Base-by-base conservation (phyloP, 225 moss, liverwort and hornwort species). In the Polytrichum formosum region DNA sequence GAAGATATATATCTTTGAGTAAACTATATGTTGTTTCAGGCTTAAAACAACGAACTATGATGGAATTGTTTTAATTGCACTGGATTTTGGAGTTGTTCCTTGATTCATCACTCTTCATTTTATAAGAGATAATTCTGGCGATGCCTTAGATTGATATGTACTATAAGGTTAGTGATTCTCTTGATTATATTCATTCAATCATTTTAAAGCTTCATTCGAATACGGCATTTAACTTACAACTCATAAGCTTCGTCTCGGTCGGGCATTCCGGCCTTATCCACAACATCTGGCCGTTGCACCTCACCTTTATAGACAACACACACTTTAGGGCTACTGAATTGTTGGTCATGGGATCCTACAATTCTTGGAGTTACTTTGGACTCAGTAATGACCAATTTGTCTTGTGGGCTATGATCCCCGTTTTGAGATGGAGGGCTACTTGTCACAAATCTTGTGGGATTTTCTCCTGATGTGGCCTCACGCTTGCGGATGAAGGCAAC, bases 401-500 rank as follows among this genome's bases (percentile, higher is more conserved):
- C 83, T 37, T 70, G 72, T 62, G 23, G 60, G 26, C 60, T 61
- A 7, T 22, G 21, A 61, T 61, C 26, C 22, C 26, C 22, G 10
- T 26, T 66, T 58, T 79, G 83, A 0, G 79, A 74, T 58, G 27
- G 70, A n/a, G 19, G 29, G 72, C 4, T 70, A 53, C 69, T 13
- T 46, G 46, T 46, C 13, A 7, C 16, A 46, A 46, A 66, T 66
- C 35, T 61, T 59, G 31, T 37, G 13, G 46, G 13, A 46, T 13
- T 46, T 46, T 13, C 68, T 22, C 55, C 66, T 26, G 19, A 61
- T 61, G 63, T 21, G 2, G 72, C 84, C 63, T 87, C 85, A 26
- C 30, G 81, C 76, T 91, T 91, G 59, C 82, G 80, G 63, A 92
- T 91, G 64, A 91, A 92, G 65, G 95, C 89, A 28, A 92, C 86